Evolutionary conservation across 2,329 filamentous ascomycete species (phyloP).

Genomic region (Neocucurbitaria cava): DNA sequence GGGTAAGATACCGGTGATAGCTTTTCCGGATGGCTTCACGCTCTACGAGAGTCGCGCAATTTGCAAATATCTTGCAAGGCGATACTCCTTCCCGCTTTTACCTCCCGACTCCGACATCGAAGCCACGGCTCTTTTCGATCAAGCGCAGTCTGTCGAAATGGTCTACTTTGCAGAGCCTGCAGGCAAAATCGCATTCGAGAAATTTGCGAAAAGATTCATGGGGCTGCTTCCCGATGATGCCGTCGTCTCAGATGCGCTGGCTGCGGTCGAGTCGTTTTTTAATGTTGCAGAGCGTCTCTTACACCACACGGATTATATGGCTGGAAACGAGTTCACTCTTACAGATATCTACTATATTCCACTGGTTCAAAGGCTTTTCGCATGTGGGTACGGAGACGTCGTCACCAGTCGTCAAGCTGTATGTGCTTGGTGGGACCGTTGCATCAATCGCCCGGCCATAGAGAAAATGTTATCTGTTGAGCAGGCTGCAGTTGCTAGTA

Average conservation of each 20-base stretch:
- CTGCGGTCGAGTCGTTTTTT: constrained; percentile 52
- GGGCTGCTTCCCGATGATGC: constrained; percentile 52
- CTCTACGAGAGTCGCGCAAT: constrained; percentile 57
- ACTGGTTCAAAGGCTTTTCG: constrained; percentile 53
- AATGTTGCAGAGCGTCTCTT: constrained; percentile 53
- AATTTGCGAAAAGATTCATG: constrained; percentile 55
- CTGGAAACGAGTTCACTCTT: constrained; percentile 54
- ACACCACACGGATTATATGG: constrained; percentile 54
- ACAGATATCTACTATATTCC: constrained; percentile 59
- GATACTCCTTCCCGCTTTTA: constrained; percentile 56
- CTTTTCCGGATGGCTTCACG: constrained; percentile 48
- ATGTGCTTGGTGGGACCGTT: constrained; percentile 27
- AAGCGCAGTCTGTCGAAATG: constrained; percentile 53
- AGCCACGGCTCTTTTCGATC: constrained; percentile 54
- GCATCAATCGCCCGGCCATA: constrained; percentile 21
- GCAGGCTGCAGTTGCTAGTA: constrained; percentile 13
- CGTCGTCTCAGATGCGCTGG: constrained; percentile 48
- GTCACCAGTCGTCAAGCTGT: constrained; percentile 20
- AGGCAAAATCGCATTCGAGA: constrained; percentile 55
- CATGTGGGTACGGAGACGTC: constrained; percentile 17
- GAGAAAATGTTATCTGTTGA: constrained; percentile 22
- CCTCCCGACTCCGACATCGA: constrained; percentile 50
- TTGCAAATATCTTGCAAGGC: constrained; percentile 56
- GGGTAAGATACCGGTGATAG: constrained; percentile 35
- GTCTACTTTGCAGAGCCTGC: constrained; percentile 54